Conservation (phyloP, 2,329 filamentous ascomycete genomes). For the Beauveria australis region DNA sequence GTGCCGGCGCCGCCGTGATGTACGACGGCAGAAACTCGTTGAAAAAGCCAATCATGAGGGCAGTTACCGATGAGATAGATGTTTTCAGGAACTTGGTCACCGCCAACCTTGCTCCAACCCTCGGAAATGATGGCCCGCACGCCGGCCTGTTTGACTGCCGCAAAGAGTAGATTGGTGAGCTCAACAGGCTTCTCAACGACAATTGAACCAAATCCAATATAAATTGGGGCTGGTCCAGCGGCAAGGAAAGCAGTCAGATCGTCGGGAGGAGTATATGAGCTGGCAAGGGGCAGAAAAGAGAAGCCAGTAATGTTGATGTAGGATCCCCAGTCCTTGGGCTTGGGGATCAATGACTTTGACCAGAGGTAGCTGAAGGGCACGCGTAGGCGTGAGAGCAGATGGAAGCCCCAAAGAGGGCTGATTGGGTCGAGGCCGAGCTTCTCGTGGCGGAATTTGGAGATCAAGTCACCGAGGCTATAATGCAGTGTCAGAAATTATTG, state of each 20-base stretch:
- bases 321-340: constrained; percentile 52
- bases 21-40: constrained; percentile 48
- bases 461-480: constrained; percentile 53
- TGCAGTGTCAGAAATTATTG: not conserved
- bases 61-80: constrained; percentile 56
- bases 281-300: constrained; percentile 48
- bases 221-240: constrained; percentile 43
- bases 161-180: constrained; percentile 50
- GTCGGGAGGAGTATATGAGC: constrained; percentile 42
- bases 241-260: constrained; percentile 48
- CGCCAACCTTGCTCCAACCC: constrained; percentile 56
- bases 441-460: constrained; percentile 59
- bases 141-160: constrained; percentile 48
- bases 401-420: constrained; percentile 57
- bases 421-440: constrained; percentile 56
- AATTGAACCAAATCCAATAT: constrained; percentile 12
- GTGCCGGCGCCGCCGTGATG: constrained; percentile 61
- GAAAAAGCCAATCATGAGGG: constrained; percentile 60
- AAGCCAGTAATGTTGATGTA: constrained; percentile 56
- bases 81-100: constrained; percentile 36
- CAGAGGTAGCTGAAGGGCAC: constrained; percentile 66
- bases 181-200: constrained; percentile 37
- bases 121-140: constrained; percentile 54
- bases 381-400: constrained; percentile 51
- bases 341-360: constrained; percentile 58